phyloP scores from a whole-genome alignment of 768 basidiomycete species.

The Suillus plorans region DNA sequence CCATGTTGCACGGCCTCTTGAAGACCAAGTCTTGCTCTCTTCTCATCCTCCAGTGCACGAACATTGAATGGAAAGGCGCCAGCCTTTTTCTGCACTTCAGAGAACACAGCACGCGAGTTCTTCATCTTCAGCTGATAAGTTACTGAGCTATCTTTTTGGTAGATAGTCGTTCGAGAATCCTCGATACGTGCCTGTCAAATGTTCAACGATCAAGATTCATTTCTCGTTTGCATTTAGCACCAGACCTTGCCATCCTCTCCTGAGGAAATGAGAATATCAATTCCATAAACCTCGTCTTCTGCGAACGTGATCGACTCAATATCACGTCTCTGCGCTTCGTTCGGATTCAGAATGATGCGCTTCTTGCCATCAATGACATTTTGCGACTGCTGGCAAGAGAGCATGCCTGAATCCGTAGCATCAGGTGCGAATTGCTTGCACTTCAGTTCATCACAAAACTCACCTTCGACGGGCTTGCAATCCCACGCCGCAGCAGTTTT shows the following conservation, averaged over 20 bases:
- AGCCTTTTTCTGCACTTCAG: conserved; percentile 97
- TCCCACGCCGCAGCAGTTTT: conserved; percentile 71
- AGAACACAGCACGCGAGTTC: conserved; percentile 94
- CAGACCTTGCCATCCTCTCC: conserved; percentile 87
- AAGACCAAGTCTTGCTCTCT: conserved; percentile 90
- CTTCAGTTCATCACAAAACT: conserved; percentile 17
- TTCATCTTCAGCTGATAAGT: conserved; percentile 98
- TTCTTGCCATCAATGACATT: conserved; percentile 97
- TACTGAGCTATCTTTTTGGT: conserved; percentile 81
- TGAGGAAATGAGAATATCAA: conserved; percentile 88
- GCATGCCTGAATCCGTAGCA: conserved; percentile 62
- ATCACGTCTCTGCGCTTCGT: conserved; percentile 79
- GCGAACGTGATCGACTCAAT: conserved; percentile 84
- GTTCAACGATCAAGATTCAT: neutral
- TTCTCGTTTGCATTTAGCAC: neutral
- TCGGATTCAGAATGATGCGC: conserved; percentile 89
- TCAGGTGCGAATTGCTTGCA: neutral
- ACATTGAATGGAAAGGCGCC: conserved; percentile 98
- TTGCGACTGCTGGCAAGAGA: conserved; percentile 92
- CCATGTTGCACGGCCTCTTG: conserved; percentile 95
- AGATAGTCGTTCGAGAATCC: conserved; percentile 89
- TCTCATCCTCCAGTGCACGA: conserved; percentile 92
- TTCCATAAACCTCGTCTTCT: conserved; percentile 93
- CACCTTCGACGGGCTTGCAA: conserved; percentile 95
- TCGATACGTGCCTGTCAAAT: conserved; percentile 76